Base-by-base conservation (phyloP, 805 yeast species). In the Metschnikowia reukaufii region DNA sequence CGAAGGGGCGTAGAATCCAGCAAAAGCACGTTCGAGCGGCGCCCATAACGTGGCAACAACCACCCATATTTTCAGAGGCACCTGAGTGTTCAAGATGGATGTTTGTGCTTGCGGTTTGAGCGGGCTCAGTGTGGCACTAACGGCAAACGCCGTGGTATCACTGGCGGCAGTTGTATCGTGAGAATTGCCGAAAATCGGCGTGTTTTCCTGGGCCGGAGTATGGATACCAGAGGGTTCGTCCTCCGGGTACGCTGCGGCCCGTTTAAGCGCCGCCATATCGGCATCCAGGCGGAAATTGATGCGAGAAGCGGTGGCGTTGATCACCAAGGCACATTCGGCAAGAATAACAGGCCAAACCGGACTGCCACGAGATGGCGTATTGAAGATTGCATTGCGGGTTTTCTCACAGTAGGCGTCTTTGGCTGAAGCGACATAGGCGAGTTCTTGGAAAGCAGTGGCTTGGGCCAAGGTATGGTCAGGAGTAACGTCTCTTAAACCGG, bases 401-500 rank as follows among this genome's bases (percentile, higher is more conserved):
- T 77, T 73, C 3, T 65, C 52, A 6, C 66, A 72, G 43, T 66
- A 72, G 6, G 56, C 50, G 35, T 55, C 60, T 1, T 70, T 60
- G 2, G 80, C 65, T 1, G 82, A 77, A 6, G 90, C 69, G 39
- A 86, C 69, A 56, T 77, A 83, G 0, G 88, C 85, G 44, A 86
- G 68, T 59, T 86, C 94, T 64, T 86, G 92, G 65, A 81, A 85
- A 2, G 92, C 90, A 1, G 89, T 81, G 48, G 82, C 60, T 49
- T 81, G 76, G 41, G 62, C 53, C 40, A 71, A 57, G 44, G 62
- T 64, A 40, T 61, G 45, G 3, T 52, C 51, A 0, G 69, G 64
- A 12, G 64, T 68, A 1, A 78, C 77, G 30, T 83, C 82, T 42
- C 76, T 74, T 50, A 86, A 70, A 0, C 92, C 92, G 3, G 83